Conservation (phyloP, 2,329 filamentous ascomycete genomes). For the Teratosphaeriaceae sp. region DNA sequence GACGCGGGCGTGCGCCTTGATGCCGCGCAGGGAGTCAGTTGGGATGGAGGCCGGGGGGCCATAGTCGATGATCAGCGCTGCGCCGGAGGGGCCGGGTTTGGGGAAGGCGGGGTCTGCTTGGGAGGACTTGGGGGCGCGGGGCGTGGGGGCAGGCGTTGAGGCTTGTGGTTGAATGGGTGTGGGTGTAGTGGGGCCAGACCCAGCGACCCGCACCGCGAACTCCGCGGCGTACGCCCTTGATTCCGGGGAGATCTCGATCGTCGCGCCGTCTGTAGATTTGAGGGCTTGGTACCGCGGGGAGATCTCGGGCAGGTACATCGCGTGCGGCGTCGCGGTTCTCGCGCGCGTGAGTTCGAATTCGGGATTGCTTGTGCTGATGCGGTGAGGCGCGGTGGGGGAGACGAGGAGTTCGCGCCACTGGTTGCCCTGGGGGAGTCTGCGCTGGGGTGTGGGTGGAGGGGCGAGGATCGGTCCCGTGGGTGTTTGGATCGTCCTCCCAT, state of each 20-base stretch:
- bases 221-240: constrained; percentile 71
- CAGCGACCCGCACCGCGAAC: constrained; percentile 80
- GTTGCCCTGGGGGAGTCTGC: constrained; percentile 31
- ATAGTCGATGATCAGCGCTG: constrained; percentile 94
- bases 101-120: constrained; percentile 30
- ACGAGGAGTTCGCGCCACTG: constrained; percentile 84
- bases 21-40: constrained; percentile 83
- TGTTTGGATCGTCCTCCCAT: constrained; percentile 37
- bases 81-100: constrained; percentile 64
- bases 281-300: constrained; percentile 74
- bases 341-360: constrained; percentile 87
- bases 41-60: constrained; percentile 74
- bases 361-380: constrained; percentile 47
- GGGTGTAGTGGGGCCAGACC: constrained; percentile 34
- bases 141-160: background rate
- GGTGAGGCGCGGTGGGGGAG: constrained; percentile 50
- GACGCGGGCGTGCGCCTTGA: constrained; percentile 67
- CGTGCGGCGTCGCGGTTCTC: constrained; percentile 69
- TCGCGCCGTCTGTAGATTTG: constrained; percentile 58
- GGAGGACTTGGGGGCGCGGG: constrained; percentile 9
- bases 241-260: constrained; percentile 88
- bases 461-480: constrained; percentile 43
- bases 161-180: constrained; percentile 15
- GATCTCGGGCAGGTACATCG: constrained; percentile 74
- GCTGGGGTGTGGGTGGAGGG: no score